Evolutionary conservation across 192 early-diverging fungal species (phyloP).

Genomic region (Endogone sp.): DNA sequence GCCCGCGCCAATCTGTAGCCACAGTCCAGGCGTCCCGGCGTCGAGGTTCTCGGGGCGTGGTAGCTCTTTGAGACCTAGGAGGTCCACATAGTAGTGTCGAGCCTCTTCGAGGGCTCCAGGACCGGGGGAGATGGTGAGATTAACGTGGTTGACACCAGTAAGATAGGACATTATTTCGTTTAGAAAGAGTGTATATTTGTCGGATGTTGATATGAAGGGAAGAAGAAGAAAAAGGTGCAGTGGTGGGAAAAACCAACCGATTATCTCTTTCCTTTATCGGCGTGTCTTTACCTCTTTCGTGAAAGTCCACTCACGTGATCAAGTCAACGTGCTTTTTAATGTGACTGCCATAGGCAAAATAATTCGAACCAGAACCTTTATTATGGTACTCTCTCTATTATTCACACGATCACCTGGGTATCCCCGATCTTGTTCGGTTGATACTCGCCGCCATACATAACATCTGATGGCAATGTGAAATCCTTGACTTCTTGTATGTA

Average conservation of each 20-base stretch:
- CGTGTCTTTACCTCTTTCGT: too few relatives aligned
- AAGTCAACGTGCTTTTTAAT: too few relatives aligned
- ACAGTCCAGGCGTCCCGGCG: not conserved
- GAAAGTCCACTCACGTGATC: too few relatives aligned
- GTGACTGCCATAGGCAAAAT: too few relatives aligned
- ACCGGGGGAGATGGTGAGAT: not conserved
- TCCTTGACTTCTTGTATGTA: slow-evolving; percentile 74
- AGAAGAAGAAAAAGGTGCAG: too few relatives aligned
- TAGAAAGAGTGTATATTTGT: too few relatives aligned
- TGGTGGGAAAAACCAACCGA: not conserved
- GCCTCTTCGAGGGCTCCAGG: not conserved
- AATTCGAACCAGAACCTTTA: too few relatives aligned
- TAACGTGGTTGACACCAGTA: not conserved
- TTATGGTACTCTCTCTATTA: too few relatives aligned
- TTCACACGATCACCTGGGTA: slow-evolving; percentile 37
- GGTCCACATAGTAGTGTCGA: not conserved
- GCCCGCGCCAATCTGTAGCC: not conserved
- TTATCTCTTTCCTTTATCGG: too few relatives aligned
- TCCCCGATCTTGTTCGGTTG: slow-evolving; percentile 41
- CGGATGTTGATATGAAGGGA: too few relatives aligned
- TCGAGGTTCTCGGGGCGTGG: not conserved
- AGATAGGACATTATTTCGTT: not conserved
- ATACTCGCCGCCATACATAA: too few relatives aligned
- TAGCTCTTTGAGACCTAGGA: not conserved
- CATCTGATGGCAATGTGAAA: slow-evolving; percentile 53